Evolutionary conservation across 768 basidiomycete genomes (phyloP), one percentile per base, ranked within the genome.

Genomic region (Gloeophyllum trabeum): DNA sequence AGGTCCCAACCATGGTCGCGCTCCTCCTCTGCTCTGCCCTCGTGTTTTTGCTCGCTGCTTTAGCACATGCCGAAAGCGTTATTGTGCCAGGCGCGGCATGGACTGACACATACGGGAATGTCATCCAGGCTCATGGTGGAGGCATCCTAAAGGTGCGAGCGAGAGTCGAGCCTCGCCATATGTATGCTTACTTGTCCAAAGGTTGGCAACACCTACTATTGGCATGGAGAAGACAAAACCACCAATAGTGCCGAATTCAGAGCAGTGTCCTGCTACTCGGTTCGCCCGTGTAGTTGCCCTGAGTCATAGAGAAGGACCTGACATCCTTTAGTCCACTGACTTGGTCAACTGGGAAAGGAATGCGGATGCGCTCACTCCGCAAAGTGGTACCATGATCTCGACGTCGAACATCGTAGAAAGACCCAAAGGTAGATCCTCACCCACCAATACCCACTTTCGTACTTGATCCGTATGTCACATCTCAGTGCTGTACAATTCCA

Each of bases 171-270:
- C 37, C 38, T 44, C 6, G 24, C 6, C 38, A 24, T 24, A 23
- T 35, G 5, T 36, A 24, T 22, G 13, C 25, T 24, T 13, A 36
- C 4, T 40, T 7, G 6, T 23, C n/a, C 12, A 12, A 23, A 75
- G 72, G 71, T 75, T 44, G 70, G 63, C 20, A 67, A 67, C 7
- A 73, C 69, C 1, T 77, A 61, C 54, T 77, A 78, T 51, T 78
- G 76, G 77, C 65, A 67, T 42, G 77, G 76, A 7, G 76, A 78
- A 58, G 76, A 80, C 61, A 80, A 80, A 51, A 54, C 70, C 4
- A 62, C 63, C 48, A 75, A 78, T 50, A 73, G 70, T 43, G 69
- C 60, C 1, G 52, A 71, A 5, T 80, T 78, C 58, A 63, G 64
- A 23, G 73, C 76, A 0, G 76, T 77, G n/a, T 69, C 72, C 4